A percentile compares a stretch with the other conserved stretches of the same genome.
Conservation (phyloP, 768 basidiomycete genomes). For the Udeniomyces megalosporus region DNA sequence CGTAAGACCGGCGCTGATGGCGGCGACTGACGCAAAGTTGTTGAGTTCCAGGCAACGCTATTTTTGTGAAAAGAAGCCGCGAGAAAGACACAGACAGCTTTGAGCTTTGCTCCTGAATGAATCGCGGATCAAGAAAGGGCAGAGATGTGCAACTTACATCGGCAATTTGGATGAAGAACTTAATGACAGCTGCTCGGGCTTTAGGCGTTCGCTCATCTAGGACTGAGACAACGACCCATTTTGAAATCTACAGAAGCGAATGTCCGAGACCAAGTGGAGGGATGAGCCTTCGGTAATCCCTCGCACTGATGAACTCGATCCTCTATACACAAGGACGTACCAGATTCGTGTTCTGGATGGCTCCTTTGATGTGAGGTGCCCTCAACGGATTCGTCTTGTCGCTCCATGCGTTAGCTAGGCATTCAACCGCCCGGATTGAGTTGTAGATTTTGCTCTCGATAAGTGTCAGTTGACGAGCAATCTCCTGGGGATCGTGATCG, state of each 20-base stretch:
- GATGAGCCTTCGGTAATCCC: too few species aligned
- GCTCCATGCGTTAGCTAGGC: constrained; percentile 53
- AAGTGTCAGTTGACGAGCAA: constrained; percentile 84
- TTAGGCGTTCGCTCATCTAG: constrained; percentile 62
- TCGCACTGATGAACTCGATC: not conserved
- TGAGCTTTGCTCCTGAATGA: too few species aligned
- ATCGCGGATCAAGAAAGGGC: not conserved
- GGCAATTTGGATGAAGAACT: constrained; percentile 78
- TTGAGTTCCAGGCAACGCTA: constrained; percentile 77
- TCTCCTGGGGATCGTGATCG: constrained; percentile 74
- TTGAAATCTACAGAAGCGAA: constrained; percentile 48
- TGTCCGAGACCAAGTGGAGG: not conserved
- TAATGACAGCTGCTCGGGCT: constrained; percentile 62
- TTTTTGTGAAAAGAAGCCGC: not conserved
- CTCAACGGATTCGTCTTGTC: constrained; percentile 34
- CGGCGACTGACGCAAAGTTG: constrained; percentile 95
- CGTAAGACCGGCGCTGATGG: constrained; percentile 84
- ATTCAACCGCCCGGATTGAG: constrained; percentile 77
- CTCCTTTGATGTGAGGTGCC: constrained; percentile 58
- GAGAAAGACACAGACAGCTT: not conserved
- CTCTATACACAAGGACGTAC: constrained; percentile 33
- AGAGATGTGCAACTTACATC: constrained; percentile 45
- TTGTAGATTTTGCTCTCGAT: constrained; percentile 75
- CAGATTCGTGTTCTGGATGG: constrained; percentile 76
- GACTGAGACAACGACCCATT: constrained; percentile 82